Percentiles rank a stretch among this genome's conserved stretches.
Conservation (phyloP, 306 rosid genomes). For the Cyclanthera cordifolia region DNA sequence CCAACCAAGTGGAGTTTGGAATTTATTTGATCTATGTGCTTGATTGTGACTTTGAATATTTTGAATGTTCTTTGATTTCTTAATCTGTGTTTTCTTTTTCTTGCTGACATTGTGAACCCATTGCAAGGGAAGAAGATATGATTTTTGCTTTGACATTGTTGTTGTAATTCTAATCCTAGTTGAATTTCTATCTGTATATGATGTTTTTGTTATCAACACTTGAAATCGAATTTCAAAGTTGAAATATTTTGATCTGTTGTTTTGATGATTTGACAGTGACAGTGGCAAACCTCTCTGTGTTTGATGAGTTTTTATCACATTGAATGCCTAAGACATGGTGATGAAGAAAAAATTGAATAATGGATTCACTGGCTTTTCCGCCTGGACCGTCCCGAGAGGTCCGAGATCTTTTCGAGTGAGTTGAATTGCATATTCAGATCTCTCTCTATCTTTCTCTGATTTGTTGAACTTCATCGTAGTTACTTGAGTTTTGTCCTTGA, state of each 20-base stretch:
- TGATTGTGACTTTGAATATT: not conserved
- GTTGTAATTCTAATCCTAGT: not conserved
- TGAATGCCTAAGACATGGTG: constrained; percentile 67
- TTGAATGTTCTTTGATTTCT: not conserved
- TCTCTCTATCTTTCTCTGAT: not conserved
- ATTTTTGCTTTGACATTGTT: not conserved
- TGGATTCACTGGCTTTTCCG: constrained; percentile 56
- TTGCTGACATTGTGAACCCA: not conserved
- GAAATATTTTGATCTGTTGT: constrained; percentile 7
- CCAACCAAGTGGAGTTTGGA: not conserved
- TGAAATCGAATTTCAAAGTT: constrained; percentile 6
- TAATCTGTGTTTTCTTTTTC: constrained; percentile 2
- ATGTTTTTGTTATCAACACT: not conserved
- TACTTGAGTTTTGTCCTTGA: constrained; percentile 21
- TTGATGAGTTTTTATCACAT: constrained; percentile 34
- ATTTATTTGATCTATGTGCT: not conserved
- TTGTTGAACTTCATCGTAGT: constrained; percentile 19
- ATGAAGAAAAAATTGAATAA: constrained; percentile 51
- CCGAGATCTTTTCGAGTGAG: constrained; percentile 89
- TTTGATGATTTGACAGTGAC: constrained; percentile 32
- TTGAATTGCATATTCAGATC: constrained; percentile 11
- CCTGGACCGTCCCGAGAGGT: constrained; percentile 55
- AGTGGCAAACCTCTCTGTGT: constrained; percentile 22
- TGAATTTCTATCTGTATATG: not conserved
- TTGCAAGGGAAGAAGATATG: not conserved